Evolutionary conservation across 768 basidiomycete species (phyloP).

Genomic region (Infundibulicybe gibba): DNA sequence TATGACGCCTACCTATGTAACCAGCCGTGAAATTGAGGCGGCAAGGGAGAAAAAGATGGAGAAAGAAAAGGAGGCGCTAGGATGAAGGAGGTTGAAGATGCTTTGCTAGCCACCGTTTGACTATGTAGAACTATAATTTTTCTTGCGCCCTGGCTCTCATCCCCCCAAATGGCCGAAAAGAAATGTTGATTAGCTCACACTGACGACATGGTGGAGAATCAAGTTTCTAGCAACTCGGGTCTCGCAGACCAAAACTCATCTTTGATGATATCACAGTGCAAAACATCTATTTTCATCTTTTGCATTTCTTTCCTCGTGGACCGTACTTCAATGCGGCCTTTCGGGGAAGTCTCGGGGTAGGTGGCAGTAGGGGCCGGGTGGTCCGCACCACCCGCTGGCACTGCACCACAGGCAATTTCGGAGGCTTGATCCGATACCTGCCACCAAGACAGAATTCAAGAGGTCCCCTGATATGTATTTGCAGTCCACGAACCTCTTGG

Average conservation of each 20-base stretch:
- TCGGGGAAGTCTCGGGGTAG: slow-evolving; percentile 2
- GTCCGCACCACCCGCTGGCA: neutral
- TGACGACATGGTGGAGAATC: slow-evolving; percentile 3
- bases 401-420: neutral
- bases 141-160: neutral
- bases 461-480: neutral
- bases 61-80: slow-evolving; percentile 46
- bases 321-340: slow-evolving; percentile 8
- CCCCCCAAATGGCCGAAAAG: neutral
- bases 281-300: slow-evolving; percentile 46
- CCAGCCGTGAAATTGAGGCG: slow-evolving; percentile 62
- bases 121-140: neutral
- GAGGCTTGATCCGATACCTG: neutral
- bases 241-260: slow-evolving; percentile 76
- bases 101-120: slow-evolving; percentile 48
- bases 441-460: neutral
- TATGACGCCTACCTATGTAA: slow-evolving; percentile 63
- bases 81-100: slow-evolving; percentile 66
- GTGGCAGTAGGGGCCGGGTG: neutral
- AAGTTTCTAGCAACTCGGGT: slow-evolving; percentile 46
- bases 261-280: slow-evolving; percentile 83
- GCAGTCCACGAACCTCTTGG: slow-evolving; percentile 38
- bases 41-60: slow-evolving; percentile 50
- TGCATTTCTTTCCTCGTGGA: slow-evolving; percentile 28
- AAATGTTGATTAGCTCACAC: neutral